Percentiles rank a stretch among this genome's conserved stretches.
Conservation (phyloP, 306 rosid genomes). For the Vigna angularis region DNA sequence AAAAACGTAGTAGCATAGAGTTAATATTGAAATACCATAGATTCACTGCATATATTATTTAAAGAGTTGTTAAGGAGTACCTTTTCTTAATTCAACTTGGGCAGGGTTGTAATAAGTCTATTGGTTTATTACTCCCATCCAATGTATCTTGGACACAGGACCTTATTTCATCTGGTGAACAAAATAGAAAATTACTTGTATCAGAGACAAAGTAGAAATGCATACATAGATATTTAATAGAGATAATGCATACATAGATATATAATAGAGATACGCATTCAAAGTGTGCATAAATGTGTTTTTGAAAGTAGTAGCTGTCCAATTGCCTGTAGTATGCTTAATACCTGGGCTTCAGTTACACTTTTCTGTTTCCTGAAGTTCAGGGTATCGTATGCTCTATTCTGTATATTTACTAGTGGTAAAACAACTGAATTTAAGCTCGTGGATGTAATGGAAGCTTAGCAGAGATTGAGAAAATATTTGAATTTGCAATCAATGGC, state of each 20-base stretch:
- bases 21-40: slow-evolving; percentile 8
- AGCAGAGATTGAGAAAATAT: slow-evolving; percentile 88
- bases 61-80: slow-evolving; percentile 1
- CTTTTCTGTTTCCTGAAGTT: slow-evolving; percentile 69
- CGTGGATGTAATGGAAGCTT: slow-evolving; percentile 98
- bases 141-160: slow-evolving; percentile 2
- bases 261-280: slow-evolving; percentile 5
- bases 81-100: slow-evolving; percentile 19
- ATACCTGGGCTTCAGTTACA: slow-evolving; percentile 43
- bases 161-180: slow-evolving; percentile 29
- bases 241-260: slow-evolving; percentile 29
- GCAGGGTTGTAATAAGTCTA: slow-evolving; percentile 27
- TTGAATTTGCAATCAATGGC: slow-evolving; percentile 82
- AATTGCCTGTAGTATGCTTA: slow-evolving; percentile 41
- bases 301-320: slow-evolving; percentile 39
- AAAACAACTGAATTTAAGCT: slow-evolving; percentile 91
- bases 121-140: slow-evolving; percentile 16
- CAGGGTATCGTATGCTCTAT: slow-evolving; percentile 77
- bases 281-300: slow-evolving; percentile 28
- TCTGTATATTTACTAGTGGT: slow-evolving; percentile 70
- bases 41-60: slow-evolving; percentile 23
- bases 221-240: slow-evolving; percentile 35
- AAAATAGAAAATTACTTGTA: slow-evolving; percentile 20
- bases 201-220: slow-evolving; percentile 5
- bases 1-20: slow-evolving; percentile 18